phyloP scores from a whole-genome alignment of 139 green algal genomes.

The Chlamydomonas schloesseri region DNA sequence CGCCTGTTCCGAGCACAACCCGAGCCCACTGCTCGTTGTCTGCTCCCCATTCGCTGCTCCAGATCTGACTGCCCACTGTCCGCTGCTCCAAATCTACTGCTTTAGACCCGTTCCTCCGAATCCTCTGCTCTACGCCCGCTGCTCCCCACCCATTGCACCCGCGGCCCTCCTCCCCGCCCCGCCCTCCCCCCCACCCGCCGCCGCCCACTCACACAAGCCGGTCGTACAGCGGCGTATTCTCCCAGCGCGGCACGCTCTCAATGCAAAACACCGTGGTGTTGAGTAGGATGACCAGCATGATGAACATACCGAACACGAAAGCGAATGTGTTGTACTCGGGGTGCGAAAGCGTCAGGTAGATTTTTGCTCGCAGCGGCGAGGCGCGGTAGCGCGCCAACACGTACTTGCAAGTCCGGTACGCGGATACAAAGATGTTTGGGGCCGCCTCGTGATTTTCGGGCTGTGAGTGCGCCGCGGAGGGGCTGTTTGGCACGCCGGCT shows the following conservation, averaged over 20 bases:
- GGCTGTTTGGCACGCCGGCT: no score
- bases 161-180: background rate
- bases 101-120: no score
- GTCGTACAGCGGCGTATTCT: slow-evolving; percentile 24
- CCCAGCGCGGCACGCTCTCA: slow-evolving; percentile 13
- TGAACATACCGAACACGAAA: background rate
- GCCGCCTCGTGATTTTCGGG: background rate
- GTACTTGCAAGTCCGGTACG: background rate
- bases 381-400: background rate
- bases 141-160: no score
- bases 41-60: no score
- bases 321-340: slow-evolving; percentile 11
- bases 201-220: slow-evolving; percentile 20
- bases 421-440: background rate
- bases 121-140: no score
- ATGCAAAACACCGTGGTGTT: slow-evolving; percentile 42
- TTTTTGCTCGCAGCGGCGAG: background rate
- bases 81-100: no score
- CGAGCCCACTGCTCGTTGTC: no score
- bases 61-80: no score
- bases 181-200: no score
- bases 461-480: background rate
- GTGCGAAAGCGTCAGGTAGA: slow-evolving; percentile 29
- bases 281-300: slow-evolving; percentile 25
- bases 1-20: no score